phyloP scores from a whole-genome alignment of 2,329 filamentous ascomycete species.

The Fusarium haematococcum region DNA sequence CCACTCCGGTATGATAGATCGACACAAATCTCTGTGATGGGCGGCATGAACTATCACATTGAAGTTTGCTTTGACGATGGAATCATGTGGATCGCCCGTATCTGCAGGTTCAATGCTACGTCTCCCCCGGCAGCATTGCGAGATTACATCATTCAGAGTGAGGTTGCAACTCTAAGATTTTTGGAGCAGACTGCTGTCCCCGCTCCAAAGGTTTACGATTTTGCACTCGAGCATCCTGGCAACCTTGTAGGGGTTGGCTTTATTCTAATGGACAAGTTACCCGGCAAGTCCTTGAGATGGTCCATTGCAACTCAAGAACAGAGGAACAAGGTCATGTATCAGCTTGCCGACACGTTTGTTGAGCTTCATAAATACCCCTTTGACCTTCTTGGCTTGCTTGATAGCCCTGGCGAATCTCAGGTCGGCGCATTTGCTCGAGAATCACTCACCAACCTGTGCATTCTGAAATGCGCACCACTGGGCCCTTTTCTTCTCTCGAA shows the following conservation, averaged over 20 bases:
- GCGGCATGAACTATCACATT: too few species aligned
- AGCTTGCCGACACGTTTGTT: slow-evolving; percentile 54
- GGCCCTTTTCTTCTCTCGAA: slow-evolving; percentile 50
- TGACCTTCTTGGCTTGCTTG: slow-evolving; percentile 50
- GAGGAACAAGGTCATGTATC: slow-evolving; percentile 48
- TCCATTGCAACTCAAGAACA: slow-evolving; percentile 48
- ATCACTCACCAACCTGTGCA: slow-evolving; percentile 50
- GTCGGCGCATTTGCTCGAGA: slow-evolving; percentile 54
- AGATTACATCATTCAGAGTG: slow-evolving; percentile 53
- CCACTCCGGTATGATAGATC: too few species aligned
- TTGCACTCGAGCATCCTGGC: slow-evolving; percentile 42
- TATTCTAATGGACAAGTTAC: slow-evolving; percentile 57
- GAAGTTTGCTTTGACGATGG: slow-evolving; percentile 53
- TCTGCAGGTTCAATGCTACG: slow-evolving; percentile 55
- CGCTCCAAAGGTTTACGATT: slow-evolving; percentile 53
- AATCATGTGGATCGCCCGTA: slow-evolving; percentile 56
- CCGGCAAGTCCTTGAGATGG: slow-evolving; percentile 53
- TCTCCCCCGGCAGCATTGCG: slow-evolving; percentile 50
- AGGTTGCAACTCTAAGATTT: slow-evolving; percentile 56
- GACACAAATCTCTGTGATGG: too few species aligned
- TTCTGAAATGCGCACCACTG: slow-evolving; percentile 44
- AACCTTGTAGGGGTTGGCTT: slow-evolving; percentile 54
- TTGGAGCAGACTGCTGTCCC: slow-evolving; percentile 51
- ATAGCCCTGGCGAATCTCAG: slow-evolving; percentile 39
- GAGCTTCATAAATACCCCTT: slow-evolving; percentile 54